Evolutionary conservation across 2,329 filamentous ascomycete species (phyloP), one percentile per base, ranked within the genome.

Genomic region (Ceratocystis variospora): DNA sequence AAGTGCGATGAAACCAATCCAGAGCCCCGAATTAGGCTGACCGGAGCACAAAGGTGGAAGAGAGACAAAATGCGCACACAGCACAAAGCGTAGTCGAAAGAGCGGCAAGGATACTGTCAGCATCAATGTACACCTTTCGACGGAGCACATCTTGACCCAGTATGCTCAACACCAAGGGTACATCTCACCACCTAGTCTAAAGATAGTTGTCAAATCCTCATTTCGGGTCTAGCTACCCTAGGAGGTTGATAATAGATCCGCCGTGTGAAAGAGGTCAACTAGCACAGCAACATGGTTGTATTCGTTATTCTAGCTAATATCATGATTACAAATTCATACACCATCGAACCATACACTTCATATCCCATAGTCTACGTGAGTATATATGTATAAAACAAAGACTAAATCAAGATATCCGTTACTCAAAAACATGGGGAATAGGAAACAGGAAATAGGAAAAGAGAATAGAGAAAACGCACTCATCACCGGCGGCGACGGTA

Each of bases 401-500:
- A 41, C 5, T 10, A 66, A 61, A 22, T n/a, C 19, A 28, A 41
- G 25, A 45, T 17, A 62, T 15, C 41, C 17, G 22, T 61, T n/a
- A 22, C 37, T 15, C 19, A 66, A 25, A 19, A 57, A 19, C 17
- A 41, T 6, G 48, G 19, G 5, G 19, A 28, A 28, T 45, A 61
- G 62, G 2, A 31, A 41, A 8, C 6, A 64, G 33, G 1, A 48
- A 50, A 61, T 17, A 33, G 50, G 6, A 46, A n/a, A 44, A 64
- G 3, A 5, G 4, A 22, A 25, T n/a, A 19, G n/a, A 19, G 19
- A 50, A 50, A 25, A 53, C 19, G 7, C 19, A 28, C 44, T 6
- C 57, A 44, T 74, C 70, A 77, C 46, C 76, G 70, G 71, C 79
- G 78, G 68, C 84, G 77, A 66, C 83, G 78, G 72, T 86, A 87